phyloP scores from a whole-genome alignment of 768 basidiomycete genomes.

The Termitomyces sp. region DNA sequence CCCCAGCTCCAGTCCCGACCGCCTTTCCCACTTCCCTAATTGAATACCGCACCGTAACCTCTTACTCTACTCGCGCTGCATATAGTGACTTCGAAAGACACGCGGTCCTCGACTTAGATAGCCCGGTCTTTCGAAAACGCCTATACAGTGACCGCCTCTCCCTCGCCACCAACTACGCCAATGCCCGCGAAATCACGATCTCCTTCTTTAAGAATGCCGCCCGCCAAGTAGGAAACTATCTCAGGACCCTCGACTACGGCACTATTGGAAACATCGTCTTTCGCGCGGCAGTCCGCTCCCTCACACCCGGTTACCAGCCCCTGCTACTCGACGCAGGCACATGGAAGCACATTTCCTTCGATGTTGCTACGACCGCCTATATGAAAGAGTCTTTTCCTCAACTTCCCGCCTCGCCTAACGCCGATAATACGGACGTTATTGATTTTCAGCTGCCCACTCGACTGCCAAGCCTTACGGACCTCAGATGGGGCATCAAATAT shows the following conservation, averaged over 20 bases:
- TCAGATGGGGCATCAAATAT: background rate
- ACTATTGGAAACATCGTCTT: constrained; percentile 4
- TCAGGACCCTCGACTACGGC: background rate
- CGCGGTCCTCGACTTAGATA: background rate
- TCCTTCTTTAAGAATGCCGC: background rate
- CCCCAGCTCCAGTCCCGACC: background rate
- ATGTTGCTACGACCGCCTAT: background rate
- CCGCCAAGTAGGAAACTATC: background rate
- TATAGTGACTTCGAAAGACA: background rate
- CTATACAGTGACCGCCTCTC: constrained; percentile 3
- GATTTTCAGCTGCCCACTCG: background rate
- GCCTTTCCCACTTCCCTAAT: background rate
- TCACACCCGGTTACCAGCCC: constrained; percentile 3
- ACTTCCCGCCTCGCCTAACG: background rate
- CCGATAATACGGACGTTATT: background rate
- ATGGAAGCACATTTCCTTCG: background rate
- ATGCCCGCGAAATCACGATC: background rate
- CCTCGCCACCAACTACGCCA: background rate
- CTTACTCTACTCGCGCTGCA: background rate
- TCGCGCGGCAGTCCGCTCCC: constrained; percentile 7
- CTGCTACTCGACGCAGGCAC: background rate
- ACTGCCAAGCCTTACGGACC: background rate
- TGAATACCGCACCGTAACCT: background rate
- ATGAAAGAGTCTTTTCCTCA: background rate
- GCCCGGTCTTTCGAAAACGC: constrained; percentile 2